Evolutionary conservation across 2,329 filamentous ascomycete genomes (phyloP), one percentile per base, ranked within the genome.

Genomic region (Fusarium armeniacum): DNA sequence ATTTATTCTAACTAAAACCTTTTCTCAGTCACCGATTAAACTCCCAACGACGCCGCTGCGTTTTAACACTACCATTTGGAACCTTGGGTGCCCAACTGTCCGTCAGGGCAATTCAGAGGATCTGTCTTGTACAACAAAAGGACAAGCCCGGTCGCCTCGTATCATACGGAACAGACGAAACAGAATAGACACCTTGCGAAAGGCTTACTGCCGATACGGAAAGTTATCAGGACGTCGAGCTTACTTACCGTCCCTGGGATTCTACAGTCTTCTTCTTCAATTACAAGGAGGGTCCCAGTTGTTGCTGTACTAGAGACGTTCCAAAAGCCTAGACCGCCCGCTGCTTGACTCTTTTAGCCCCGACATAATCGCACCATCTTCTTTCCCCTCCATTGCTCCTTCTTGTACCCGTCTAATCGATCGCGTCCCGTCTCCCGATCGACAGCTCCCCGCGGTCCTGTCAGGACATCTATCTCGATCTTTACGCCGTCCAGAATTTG

Each of bases 311-410:
- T 57, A 62, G 58, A 70, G 18, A 52, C 24, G 54, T 58, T 47
- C 47, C 55, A 54, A 67, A 57, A 61, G 70, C 55, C 71, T 72
- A 75, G 73, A 73, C 72, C 72, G 69, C 70, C 65, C 68, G 62
- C 63, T 72, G 49, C 64, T 63, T 52, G 70, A 68, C 69, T 69
- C 61, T 63, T 58, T 66, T 75, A 72, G 70, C 65, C 72, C 64
- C 63, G 58, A 71, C 73, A 60, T 36, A 75, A 75, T 74, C 73
- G 73, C 73, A 72, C 73, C 72, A 75, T 71, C 62, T 62, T 36
- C 56, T 70, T 57, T 57, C 71, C 73, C 70, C 68, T 74, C 73
- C 64, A 74, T 74, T 58, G 50, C 63, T 71, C 45, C 53, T 59
- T 65, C 36, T 65, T 47, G 63, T 67, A 69, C 70, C 65, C 69